phyloP scores from a whole-genome alignment of 352 stramenopile genomes.

The Heterotrichella gracilis region DNA sequence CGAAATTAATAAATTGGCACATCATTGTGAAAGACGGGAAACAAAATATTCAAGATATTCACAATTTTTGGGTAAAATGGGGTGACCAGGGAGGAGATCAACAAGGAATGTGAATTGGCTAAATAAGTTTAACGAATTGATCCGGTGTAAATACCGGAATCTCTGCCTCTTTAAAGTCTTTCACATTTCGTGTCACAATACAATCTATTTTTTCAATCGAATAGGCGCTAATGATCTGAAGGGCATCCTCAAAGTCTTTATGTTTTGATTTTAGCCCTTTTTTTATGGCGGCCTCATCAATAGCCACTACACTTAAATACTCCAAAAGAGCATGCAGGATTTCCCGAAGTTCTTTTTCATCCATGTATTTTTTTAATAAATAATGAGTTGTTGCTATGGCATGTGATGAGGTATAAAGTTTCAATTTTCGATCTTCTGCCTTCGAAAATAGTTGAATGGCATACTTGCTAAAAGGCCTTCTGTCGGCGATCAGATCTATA shows the following conservation, averaged over 20 bases:
- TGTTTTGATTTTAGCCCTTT: background rate
- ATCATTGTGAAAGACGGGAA: too few relatives aligned
- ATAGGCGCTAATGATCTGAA: background rate
- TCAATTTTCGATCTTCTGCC: background rate
- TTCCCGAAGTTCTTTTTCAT: background rate
- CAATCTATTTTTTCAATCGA: background rate
- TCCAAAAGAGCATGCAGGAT: background rate
- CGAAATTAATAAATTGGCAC: too few relatives aligned
- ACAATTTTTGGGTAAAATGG: too few relatives aligned
- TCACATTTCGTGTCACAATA: background rate
- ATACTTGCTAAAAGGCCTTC: background rate
- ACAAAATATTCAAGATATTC: too few relatives aligned
- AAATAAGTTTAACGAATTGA: background rate
- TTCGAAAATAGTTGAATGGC: background rate
- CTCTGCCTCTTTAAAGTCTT: background rate
- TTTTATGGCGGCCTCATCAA: background rate
- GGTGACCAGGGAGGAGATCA: too few relatives aligned
- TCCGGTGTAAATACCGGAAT: background rate
- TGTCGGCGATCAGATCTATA: background rate
- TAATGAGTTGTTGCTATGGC: background rate
- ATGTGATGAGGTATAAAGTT: background rate
- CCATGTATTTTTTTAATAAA: conserved; percentile 10
- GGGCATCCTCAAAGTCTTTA: background rate
- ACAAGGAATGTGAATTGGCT: too few relatives aligned
- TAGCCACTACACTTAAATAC: background rate